phyloP scores from a whole-genome alignment of 768 basidiomycete genomes.

The Tylopilus felleus region DNA sequence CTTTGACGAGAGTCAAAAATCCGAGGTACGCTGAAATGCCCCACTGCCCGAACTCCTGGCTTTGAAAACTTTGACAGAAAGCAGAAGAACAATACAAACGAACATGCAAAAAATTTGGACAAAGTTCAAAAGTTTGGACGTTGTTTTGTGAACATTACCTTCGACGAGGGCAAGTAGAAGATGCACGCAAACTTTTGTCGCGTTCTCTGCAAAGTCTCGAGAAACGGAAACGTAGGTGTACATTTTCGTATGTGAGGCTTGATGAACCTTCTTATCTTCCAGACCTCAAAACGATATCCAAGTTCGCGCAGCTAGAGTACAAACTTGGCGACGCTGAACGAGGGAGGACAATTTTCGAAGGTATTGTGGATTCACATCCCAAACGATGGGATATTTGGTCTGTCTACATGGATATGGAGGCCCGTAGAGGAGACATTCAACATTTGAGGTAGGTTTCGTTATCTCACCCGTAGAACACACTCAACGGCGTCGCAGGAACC shows the following conservation, averaged over 20 bases:
- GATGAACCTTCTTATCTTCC: slow-evolving; percentile 1
- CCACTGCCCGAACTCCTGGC: not conserved
- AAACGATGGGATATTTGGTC: slow-evolving; percentile 96
- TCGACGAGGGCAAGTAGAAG: slow-evolving; percentile 66
- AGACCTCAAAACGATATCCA: slow-evolving; percentile 96
- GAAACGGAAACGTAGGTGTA: slow-evolving; percentile 82
- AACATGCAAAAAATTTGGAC: slow-evolving; percentile 91
- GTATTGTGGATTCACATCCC: slow-evolving; percentile 92
- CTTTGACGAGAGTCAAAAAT: slow-evolving; percentile 78
- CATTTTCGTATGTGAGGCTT: not conserved
- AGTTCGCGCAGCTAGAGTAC: slow-evolving; percentile 94
- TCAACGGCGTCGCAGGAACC: slow-evolving; percentile 46
- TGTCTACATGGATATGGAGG: slow-evolving; percentile 96
- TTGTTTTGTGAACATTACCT: slow-evolving; percentile 82
- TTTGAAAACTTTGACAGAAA: slow-evolving; percentile 48
- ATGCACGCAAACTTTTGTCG: slow-evolving; percentile 81
- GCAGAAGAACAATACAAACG: slow-evolving; percentile 90
- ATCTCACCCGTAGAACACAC: not conserved
- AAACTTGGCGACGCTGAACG: slow-evolving; percentile 91
- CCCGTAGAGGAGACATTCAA: slow-evolving; percentile 73
- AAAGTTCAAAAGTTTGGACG: slow-evolving; percentile 93
- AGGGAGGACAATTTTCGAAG: slow-evolving; percentile 94
- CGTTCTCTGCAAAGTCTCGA: slow-evolving; percentile 88
- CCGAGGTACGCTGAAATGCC: slow-evolving; percentile 50
- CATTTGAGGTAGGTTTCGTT: slow-evolving; percentile 55